Base-by-base conservation (phyloP, 2,329 filamentous ascomycete species). In the Penicillium hordei region DNA sequence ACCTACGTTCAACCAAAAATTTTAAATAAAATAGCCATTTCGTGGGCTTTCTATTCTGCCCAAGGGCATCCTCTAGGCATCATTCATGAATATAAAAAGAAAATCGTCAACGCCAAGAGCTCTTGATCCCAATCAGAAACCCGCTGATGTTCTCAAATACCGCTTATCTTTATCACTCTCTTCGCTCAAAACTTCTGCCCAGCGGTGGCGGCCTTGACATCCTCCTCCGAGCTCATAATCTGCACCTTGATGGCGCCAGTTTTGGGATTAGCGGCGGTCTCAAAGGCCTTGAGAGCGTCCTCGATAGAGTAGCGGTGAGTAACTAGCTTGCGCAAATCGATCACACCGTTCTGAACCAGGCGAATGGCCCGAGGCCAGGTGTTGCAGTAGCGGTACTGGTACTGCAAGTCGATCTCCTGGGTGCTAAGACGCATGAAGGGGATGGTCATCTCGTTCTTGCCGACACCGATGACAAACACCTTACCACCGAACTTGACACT, bases 181-280 rank as follows among this genome's bases (percentile, higher is more conserved):
- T 44, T 65, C 12, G 23, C 10, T 52, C 61, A 72, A 34, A 67
- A 52, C 57, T 66, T 67, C 64, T 70, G 64, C 45, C 65, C 68
- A 62, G 69, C 70, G 52, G 64, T 68, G 55, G 70, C 72, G 52
- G 68, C 69, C 64, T 70, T 68, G 34, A 76, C 69, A 60, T 76
- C 74, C 58, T 75, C 74, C 60, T 72, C 71, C 12, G 70, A 74
- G 60, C 74, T 76, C 73, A 76, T 91, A 70, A 97, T 97, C 83
- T 92, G 89, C 60, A 97, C 93, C 83, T 97, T 97, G 78, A 97
- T 97, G n/a, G 93, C 91, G 7, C 93, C 93, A 51, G 90, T 96
- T 81, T 89, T 92, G 39, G 91, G 88, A 76, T 97, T 87, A 9
- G 89, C 86, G 21, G 93, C 91, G 40, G 90, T 94, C 79, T 92